Evolutionary conservation across 495 filamentous ascomycete species (phyloP).

Genomic region (Neurospora sp.): DNA sequence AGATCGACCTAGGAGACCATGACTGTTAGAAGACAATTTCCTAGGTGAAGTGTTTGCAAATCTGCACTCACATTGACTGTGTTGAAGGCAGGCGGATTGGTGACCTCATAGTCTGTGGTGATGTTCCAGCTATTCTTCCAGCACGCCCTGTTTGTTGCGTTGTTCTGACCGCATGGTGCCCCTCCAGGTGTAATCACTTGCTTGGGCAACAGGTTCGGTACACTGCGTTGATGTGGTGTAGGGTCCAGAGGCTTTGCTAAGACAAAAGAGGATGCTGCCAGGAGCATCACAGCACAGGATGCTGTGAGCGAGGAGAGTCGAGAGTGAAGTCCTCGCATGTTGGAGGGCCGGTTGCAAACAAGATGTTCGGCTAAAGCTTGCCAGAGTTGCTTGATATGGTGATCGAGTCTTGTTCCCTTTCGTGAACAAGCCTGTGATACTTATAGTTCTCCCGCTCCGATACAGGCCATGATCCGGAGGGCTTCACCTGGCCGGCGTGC

Average conservation of each 20-base stretch:
- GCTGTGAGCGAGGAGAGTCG: not conserved
- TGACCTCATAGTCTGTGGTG: slow-evolving; percentile 24
- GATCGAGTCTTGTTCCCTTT: not conserved
- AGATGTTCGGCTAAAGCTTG: not conserved
- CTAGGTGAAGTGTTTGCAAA: slow-evolving; percentile 5
- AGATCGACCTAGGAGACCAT: slow-evolving; percentile 9
- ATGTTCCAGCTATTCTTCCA: slow-evolving; percentile 25
- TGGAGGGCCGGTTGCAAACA: not conserved
- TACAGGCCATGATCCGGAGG: not conserved
- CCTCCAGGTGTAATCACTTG: slow-evolving; percentile 20
- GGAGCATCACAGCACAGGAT: slow-evolving; percentile 2
- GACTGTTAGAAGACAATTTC: slow-evolving; percentile 12
- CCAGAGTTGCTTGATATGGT: not conserved
- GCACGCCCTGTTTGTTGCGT: slow-evolving; percentile 21
- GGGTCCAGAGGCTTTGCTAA: not conserved
- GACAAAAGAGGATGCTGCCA: not conserved
- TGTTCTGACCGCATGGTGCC: slow-evolving; percentile 21
- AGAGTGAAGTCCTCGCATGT: not conserved
- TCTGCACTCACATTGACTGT: slow-evolving; percentile 16
- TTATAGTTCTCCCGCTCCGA: not conserved
- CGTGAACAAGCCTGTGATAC: not conserved
- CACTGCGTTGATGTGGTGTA: not conserved
- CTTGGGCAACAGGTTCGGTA: slow-evolving; percentile 7
- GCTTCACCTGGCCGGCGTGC: not conserved
- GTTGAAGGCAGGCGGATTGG: slow-evolving; percentile 18